Evolutionary conservation across 1,284 basidiomycete species (phyloP), one percentile per base, ranked within the genome.

Genomic region (Cystobasidium slooffiae): DNA sequence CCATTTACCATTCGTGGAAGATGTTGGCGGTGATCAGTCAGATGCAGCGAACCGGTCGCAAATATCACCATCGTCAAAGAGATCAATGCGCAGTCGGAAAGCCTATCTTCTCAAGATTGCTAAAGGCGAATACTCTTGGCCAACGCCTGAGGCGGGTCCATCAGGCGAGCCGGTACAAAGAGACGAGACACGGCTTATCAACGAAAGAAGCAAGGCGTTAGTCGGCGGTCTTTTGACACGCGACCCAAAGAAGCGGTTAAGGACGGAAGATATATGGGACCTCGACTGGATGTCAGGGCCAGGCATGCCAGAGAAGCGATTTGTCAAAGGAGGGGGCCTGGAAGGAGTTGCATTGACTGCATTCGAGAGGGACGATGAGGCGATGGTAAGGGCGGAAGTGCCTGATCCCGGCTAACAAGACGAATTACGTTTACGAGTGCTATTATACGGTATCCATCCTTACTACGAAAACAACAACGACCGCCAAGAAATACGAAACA

Each of bases 81-180:
- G 82, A 81, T 77, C 61, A 87, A 75, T 82, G 85, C 75, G 84
- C 83, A 69, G 86, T 87, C 85, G 82, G 31, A 77, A 81, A 43
- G 77, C 79, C 16, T 82, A 82, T 68, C 83, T 93, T 78, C 88
- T 91, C 85, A 85, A 88, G 72, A 93, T 94, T 78, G 91, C 91
- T 5, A 87, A 88, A 79, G 90, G 88, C 58, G 89, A 91, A 78
- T 93, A 89, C 81, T 81, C 84, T 53, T 93, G 90, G 91, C 91
- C 89, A 3, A 67, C 59, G 56, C 41, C 24, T 18, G 56, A 49
- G 18, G 7, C 18, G 24, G 62, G 55, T 16, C 14, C 43, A 8
- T 39, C 39, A 3, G 72, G 72, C 14, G 44, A 63, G 14, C 22
- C 24, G 4, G 12, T 47, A 20, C 49, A 24, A 24, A 73, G 63